Base-by-base conservation (phyloP, 148 eudicot species). In the Chenopodium album region DNA sequence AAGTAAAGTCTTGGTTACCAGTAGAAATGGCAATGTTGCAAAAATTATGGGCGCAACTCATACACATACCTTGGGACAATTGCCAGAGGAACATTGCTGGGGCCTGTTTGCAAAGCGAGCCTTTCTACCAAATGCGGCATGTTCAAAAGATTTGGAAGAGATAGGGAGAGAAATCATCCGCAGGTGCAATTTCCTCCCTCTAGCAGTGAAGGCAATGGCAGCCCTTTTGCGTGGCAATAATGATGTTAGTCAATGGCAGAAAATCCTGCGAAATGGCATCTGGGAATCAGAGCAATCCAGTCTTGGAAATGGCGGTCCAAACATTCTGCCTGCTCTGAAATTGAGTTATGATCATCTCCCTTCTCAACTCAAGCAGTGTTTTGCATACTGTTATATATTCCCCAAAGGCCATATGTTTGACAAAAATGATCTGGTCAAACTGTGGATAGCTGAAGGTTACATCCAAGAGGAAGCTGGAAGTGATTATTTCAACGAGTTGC, bases 151-250 rank as follows among this genome's bases (percentile, higher is more conserved):
- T 5, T 41, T 81, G 31, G 76, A 81, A 63, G 41, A 31, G 7
- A 75, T 75, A 68, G 87, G 87, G 6, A 82, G 28, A 79, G 47
- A 78, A 46, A 85, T 85, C 41, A 73, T 82, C 26, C 50, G 34
- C 32, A 82, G 31, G 77, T 85, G 87, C 78, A 73, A 82, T n/a
- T 76, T 56, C 75, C 80, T 85, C 65, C 85, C 87, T 54, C 73
- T 85, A 60, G 85, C 85, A 29, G 84, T 85, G 37, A 85, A 82
- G 85, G 85, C 87, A n/a, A 78, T 82, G 79, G 87, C 77, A 47
- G 71, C 85, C 32, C 63, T 82, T 19, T 82, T 85, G 71, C 76
- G 54, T 31, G 82, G 85, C 17, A 20, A 12, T 5, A 62, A 32
- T 41, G 82, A 82, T 62, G 77, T 69, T 60, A 68, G 22, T 19